Conservation (phyloP, 345 rosid species). For the Trapa bicornis region DNA sequence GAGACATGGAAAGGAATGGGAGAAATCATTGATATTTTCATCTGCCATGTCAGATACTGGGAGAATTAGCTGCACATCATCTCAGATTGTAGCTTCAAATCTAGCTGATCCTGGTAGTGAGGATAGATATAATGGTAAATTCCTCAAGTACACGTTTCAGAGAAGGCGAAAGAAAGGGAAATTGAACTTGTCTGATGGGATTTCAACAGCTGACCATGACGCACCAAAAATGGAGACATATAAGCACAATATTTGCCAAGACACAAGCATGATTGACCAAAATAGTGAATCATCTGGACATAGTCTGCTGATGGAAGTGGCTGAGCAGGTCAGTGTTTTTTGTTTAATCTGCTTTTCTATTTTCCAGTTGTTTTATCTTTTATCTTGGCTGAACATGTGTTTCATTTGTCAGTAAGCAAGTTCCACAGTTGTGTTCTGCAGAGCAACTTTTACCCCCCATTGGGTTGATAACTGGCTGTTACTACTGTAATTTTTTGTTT, state of each 20-base stretch:
- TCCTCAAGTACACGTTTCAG: conserved; percentile 56
- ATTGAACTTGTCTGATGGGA: conserved; percentile 38
- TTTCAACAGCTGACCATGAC: conserved; percentile 16
- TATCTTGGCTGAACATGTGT: neutral
- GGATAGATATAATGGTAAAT: conserved; percentile 25
- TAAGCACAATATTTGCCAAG: conserved; percentile 27
- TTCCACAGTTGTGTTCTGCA: too few relatives aligned
- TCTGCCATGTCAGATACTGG: conserved; percentile 16
- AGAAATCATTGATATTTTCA: conserved; percentile 18
- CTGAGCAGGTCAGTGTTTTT: conserved; percentile 40
- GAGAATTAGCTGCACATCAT: conserved; percentile 8
- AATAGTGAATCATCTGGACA: conserved; percentile 35
- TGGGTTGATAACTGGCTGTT: too few relatives aligned
- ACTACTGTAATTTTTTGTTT: neutral
- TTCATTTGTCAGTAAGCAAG: too few relatives aligned
- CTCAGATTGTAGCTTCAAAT: conserved; percentile 21
- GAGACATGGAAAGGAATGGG: conserved; percentile 20
- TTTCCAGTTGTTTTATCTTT: neutral
- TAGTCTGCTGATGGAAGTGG: conserved; percentile 35
- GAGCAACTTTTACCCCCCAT: too few relatives aligned
- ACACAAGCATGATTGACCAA: conserved; percentile 29
- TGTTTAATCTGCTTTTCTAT: neutral
- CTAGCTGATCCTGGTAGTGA: conserved; percentile 20
- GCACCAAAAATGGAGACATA: conserved; percentile 20
- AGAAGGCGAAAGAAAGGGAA: conserved; percentile 68